Evolutionary conservation across 768 basidiomycete genomes (phyloP), one percentile per base, ranked within the genome.

Genomic region (Gymnopilus junonius): DNA sequence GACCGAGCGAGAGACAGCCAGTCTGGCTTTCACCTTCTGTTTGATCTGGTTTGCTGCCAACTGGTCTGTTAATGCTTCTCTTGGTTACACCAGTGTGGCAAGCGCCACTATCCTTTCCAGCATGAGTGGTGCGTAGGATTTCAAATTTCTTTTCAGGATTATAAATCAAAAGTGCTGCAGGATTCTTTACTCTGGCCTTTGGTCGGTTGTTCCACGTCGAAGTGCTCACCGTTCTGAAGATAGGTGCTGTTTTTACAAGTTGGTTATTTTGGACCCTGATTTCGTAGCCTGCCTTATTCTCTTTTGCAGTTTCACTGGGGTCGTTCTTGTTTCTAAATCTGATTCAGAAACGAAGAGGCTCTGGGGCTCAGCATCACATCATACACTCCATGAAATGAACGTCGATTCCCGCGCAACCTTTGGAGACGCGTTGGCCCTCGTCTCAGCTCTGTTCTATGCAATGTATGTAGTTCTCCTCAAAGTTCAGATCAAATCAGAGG

Each of bases 31-130:
- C 5, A 76, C 83, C 55, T 99, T 98, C 75, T 94, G 91, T 74
- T 82, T 93, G 61, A 79, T 97, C 35, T 99, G 96, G 94, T 97
- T 99, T 70, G 80, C 88, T 37, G 97, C 97, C 12, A 99, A 99
- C 71, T 99, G 95, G 94, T 75, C 88, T 11, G 79, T 97, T 31
- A 97, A 96, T 72, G 90, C 89, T 1, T 82, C 92, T 20, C 81
- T 99, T 46, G 88, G 86, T 31, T 92, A 90, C 72, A 99, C 97
- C 1, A 94, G 90, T 69, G 96, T 98, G n/a, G 93, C 94, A 2
- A 97, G 94, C 73, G 87, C 93, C 20, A 97, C 96, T 4, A 90
- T 98, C 37, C 76, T 97, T 55, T 91, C 93, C 1, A 89, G 90
- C 70, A 96, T 89, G 82, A 95, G 94, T 66, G 95, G 96, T 95